These are phyloP conservation scores for Tetracladium setigerum DNA, from an alignment of 495 filamentous ascomycete species.

Conservation along the genomic window DNA sequence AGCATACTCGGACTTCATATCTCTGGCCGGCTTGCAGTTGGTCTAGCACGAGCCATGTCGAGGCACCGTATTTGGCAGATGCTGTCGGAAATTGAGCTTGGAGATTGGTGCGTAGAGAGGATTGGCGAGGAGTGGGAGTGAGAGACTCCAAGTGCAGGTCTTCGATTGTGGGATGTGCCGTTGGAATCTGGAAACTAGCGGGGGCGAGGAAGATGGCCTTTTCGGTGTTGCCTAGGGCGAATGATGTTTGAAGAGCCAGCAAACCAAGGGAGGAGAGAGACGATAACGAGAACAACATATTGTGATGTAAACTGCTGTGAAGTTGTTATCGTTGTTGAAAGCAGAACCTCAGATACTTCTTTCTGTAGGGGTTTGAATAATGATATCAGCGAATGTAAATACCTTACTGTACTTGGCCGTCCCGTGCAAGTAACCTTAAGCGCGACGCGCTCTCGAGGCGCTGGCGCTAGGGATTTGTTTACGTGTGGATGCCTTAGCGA, in stretches of 20 bases:
- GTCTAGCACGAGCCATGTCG: constrained; percentile 81
- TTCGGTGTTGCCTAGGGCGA: constrained; percentile 66
- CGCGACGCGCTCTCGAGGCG: no score
- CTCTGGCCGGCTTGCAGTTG: constrained; percentile 62
- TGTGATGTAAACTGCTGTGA: not conserved
- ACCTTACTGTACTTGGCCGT: no score
- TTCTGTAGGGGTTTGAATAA: not conserved
- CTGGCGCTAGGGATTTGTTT: no score
- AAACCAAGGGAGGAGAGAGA: constrained; percentile 2
- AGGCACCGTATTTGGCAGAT: constrained; percentile 44
- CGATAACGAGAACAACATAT: not conserved
- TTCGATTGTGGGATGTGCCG: constrained; percentile 49
- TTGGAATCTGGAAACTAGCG: constrained; percentile 38
- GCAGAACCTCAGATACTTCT: constrained; percentile 3
- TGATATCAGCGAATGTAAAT: no score
- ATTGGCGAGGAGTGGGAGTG: constrained; percentile 50
- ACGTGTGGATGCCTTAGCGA: no score
- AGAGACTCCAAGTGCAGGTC: constrained; percentile 59
- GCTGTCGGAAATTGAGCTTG: constrained; percentile 57
- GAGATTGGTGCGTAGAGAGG: constrained; percentile 51
- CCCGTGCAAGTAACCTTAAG: no score
- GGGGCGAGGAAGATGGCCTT: constrained; percentile 87
- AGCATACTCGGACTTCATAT: constrained; percentile 92
- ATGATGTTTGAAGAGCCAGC: constrained; percentile 10
- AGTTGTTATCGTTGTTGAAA: no score